phyloP scores from a whole-genome alignment of 1,284 basidiomycete species.

The Melampsora medusae region DNA sequence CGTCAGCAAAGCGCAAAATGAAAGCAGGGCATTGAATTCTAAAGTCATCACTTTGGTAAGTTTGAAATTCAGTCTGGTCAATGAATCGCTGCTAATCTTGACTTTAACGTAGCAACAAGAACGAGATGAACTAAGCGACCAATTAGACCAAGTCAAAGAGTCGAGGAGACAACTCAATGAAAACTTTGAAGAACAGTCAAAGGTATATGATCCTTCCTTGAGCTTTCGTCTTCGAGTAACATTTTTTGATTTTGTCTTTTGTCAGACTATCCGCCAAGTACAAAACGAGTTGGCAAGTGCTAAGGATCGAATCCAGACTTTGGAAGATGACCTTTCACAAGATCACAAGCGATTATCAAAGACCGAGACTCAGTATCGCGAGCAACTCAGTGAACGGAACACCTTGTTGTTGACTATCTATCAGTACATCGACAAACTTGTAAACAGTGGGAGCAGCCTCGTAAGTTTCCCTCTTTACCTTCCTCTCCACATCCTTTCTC shows the following conservation, averaged over 20 bases:
- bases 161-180: constrained; percentile 50
- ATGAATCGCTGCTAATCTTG: not conserved
- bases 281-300: constrained; percentile 64
- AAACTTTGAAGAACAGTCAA: constrained; percentile 51
- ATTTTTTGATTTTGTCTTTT: not conserved
- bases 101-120: constrained; percentile 46
- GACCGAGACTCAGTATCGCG: constrained; percentile 75
- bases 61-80: not conserved
- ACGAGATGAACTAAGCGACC: constrained; percentile 48
- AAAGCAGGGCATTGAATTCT: constrained; percentile 55
- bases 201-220: constrained; percentile 52
- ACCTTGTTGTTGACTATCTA: constrained; percentile 86
- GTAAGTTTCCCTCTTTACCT: constrained; percentile 59
- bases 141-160: constrained; percentile 51
- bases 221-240: constrained; percentile 47
- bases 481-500: constrained; percentile 52
- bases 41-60: constrained; percentile 65
- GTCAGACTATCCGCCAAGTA: constrained; percentile 48
- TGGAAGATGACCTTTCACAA: constrained; percentile 77
- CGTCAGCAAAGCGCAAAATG: constrained; percentile 66
- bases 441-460: constrained; percentile 57
- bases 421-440: constrained; percentile 89
- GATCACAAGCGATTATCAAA: constrained; percentile 72
- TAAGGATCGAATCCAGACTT: constrained; percentile 66
- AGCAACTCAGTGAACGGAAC: constrained; percentile 87